These are phyloP conservation scores for Mrakia gelida DNA, from an alignment of 768 basidiomycete genomes.

Conservation along the genomic window DNA sequence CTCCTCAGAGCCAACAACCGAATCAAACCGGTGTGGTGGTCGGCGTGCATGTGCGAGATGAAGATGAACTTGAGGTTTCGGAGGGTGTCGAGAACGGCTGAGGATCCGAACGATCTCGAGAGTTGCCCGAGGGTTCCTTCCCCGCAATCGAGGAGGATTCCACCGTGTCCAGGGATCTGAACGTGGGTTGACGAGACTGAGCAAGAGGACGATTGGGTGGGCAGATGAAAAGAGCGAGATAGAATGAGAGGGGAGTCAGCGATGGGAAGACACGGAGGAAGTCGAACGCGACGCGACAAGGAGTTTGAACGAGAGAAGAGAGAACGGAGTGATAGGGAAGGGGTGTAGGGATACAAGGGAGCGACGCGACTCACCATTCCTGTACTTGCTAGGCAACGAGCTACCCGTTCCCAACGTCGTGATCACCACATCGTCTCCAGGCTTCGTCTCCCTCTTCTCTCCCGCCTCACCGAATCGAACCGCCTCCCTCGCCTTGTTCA, in stretches of 20 bases:
- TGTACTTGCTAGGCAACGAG: conserved; percentile 74
- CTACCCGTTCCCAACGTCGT: conserved; percentile 85
- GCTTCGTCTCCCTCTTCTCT: conserved; percentile 33
- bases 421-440: conserved; percentile 63
- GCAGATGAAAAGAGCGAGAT: neutral
- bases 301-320: neutral
- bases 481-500: conserved; percentile 47
- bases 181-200: conserved; percentile 65
- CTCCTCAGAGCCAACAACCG: conserved; percentile 67
- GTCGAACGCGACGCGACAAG: no score
- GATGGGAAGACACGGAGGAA: neutral
- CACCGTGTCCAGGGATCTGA: conserved; percentile 65
- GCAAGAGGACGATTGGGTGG: neutral
- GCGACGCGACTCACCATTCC: conserved; percentile 62
- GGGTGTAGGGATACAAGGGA: neutral
- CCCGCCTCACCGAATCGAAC: conserved; percentile 41
- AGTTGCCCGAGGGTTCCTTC: conserved; percentile 94
- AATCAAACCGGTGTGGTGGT: conserved; percentile 82
- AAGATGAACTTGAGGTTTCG: conserved; percentile 73
- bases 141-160: conserved; percentile 78
- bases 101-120: conserved; percentile 64
- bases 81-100: conserved; percentile 48
- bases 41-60: conserved; percentile 84
- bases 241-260: conserved; percentile 8
- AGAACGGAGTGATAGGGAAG: neutral